Conservation (phyloP, 2,329 filamentous ascomycete genomes). For the Pseudocercospora musae region DNA sequence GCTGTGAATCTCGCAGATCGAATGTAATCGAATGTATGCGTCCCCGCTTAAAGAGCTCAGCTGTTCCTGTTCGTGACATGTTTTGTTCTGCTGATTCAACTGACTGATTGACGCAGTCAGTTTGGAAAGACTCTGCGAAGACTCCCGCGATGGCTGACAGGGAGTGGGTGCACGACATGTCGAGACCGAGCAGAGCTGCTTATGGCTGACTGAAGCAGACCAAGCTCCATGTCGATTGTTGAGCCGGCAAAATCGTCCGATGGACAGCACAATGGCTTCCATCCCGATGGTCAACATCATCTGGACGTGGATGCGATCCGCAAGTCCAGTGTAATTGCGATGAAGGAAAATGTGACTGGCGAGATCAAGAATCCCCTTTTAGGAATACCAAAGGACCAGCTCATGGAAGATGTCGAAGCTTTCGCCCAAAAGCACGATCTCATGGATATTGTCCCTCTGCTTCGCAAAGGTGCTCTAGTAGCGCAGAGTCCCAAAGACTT, state of each 20-base stretch:
- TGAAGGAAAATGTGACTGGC: slow-evolving; percentile 2
- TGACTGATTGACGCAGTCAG: background rate
- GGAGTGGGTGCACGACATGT: background rate
- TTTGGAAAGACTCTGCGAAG: background rate
- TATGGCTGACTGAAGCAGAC: background rate
- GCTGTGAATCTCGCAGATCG: background rate
- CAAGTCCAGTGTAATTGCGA: background rate
- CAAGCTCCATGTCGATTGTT: background rate
- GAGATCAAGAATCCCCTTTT: slow-evolving; percentile 16
- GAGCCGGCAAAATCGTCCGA: background rate
- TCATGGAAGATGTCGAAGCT: slow-evolving; percentile 10
- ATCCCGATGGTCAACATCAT: background rate
- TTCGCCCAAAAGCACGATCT: slow-evolving; percentile 14
- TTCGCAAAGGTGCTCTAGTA: slow-evolving; percentile 53
- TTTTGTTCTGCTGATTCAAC: background rate
- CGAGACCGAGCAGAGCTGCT: background rate
- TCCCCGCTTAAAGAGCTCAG: background rate
- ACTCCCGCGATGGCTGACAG: background rate
- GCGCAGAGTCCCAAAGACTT: slow-evolving; percentile 52
- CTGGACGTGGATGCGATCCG: background rate
- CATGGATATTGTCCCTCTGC: slow-evolving; percentile 45
- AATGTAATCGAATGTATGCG: background rate
- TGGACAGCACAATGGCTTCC: background rate
- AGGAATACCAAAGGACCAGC: slow-evolving; percentile 8
- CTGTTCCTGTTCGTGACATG: background rate